Percentiles rank a stretch among this genome's conserved stretches.
Evolutionary conservation across 306 rosid genomes (phyloP).

Genomic region (Lathyrus aphaca): DNA sequence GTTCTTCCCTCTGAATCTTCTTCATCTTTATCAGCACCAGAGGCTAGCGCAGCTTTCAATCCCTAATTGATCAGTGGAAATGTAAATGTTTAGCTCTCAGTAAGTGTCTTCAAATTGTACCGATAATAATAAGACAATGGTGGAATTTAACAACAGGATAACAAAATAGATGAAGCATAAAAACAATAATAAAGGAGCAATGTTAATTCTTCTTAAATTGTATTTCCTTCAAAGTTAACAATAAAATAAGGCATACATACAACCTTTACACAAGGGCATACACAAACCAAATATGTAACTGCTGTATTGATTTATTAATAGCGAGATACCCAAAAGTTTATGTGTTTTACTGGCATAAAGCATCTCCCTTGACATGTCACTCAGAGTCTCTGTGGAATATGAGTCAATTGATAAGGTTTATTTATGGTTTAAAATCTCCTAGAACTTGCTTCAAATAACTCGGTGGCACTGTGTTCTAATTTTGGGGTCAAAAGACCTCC

Average conservation of each 20-base stretch:
- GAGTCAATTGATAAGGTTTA: neutral
- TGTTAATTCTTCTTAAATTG: conserved; percentile 12
- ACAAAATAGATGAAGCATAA: conserved; percentile 21
- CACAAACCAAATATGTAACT: neutral
- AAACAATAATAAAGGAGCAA: conserved; percentile 1
- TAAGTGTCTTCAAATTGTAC: conserved; percentile 29
- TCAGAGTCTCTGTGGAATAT: neutral
- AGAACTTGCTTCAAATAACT: neutral
- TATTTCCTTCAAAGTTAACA: neutral
- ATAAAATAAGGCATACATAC: conserved; percentile 5
- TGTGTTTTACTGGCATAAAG: neutral
- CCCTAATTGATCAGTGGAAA: conserved; percentile 58
- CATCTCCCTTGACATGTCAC: neutral
- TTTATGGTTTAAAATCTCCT: conserved; percentile 8
- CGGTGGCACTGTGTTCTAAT: neutral
- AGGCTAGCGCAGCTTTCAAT: conserved; percentile 74
- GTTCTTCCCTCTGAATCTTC: conserved; percentile 98
- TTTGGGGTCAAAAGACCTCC: neutral
- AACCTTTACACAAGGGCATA: neutral
- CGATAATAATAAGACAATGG: neutral
- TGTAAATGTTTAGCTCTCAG: conserved; percentile 33
- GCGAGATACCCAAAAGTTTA: neutral
- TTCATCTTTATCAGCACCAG: conserved; percentile 95
- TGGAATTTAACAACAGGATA: conserved; percentile 24
- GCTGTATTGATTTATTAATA: neutral